Base-by-base conservation (phyloP, 2,329 filamentous ascomycete genomes). In the Eurotiales sp. region DNA sequence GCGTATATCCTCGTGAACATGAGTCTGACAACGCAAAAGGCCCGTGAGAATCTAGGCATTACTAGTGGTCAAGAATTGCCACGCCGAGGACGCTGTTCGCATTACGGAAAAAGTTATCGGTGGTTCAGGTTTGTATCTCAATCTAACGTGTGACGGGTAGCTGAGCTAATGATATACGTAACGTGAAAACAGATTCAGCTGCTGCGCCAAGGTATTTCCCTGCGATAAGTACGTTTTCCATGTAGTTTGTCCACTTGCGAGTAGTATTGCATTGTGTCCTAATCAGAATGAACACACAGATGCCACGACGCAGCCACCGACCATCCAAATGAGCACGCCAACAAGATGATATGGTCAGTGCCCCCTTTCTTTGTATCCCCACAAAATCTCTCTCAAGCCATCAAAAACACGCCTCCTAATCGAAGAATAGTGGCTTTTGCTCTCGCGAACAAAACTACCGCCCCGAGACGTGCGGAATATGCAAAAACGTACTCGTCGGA, bases 371-470 rank as follows among this genome's bases (percentile, higher is more conserved):
- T n/a, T n/a, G n/a, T 23, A 10, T 10, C 15, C 29, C 23, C 14
- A 12, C 21, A 62, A 27, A 15, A 8, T 29, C 15, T 25, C 40
- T 49, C 11, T 27, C 17, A 5, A n/a, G n/a, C n/a, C n/a, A n/a
- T n/a, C n/a, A 27, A 10, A 27, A 27, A 27, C 5, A 27, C 5
- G 10, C 25, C 5, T 27, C 5, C 25, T 27, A 27, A 27, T 5
- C 5, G 10, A 27, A 27, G 25, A 27, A 45, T n/a, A 71, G 74
- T 65, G 86, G 86, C 6, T 87, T 80, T 73, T 89, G 88, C 68
- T 89, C 85, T 56, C 77, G 89, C 46, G 89, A 95, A 73, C 88
- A 92, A 71, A 84, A 84, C 57, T 95, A 89, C 68, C 76, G 83
- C 19, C 83, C 86, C 1, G 87, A 91, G 63, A 84, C 85, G 55